phyloP scores from a whole-genome alignment of 352 stramenopile species.

The Elongisporangium prolatum region DNA sequence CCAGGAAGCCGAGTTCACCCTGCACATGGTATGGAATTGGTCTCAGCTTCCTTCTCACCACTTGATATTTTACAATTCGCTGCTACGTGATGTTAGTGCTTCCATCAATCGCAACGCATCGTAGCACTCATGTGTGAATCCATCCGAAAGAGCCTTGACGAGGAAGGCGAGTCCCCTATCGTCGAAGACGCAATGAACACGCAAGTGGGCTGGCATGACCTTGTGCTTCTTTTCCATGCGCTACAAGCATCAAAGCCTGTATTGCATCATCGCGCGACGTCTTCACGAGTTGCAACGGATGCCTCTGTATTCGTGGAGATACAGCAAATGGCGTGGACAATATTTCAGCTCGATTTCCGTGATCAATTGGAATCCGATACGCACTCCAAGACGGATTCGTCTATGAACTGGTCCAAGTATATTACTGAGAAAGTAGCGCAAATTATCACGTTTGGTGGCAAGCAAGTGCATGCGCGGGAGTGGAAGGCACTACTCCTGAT shows the following conservation, averaged over 20 bases:
- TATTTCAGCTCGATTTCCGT: conserved; percentile 10
- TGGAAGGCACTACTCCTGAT: conserved; percentile 79
- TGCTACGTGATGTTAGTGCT: conserved; percentile 20
- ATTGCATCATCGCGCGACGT: conserved; percentile 61
- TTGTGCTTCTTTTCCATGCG: conserved; percentile 65
- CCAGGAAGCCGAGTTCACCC: conserved; percentile 71
- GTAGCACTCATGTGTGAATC: conserved; percentile 47
- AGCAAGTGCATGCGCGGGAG: conserved; percentile 53
- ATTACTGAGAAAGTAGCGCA: conserved; percentile 27
- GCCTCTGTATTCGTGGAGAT: conserved; percentile 37
- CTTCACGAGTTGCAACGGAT: conserved; percentile 45
- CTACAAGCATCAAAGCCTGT: conserved; percentile 77
- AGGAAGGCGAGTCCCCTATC: neutral
- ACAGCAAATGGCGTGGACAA: conserved; percentile 31
- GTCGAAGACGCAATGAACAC: conserved; percentile 12
- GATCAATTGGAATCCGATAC: neutral
- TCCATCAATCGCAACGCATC: conserved; percentile 50
- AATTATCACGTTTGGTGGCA: conserved; percentile 61
- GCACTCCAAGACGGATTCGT: neutral
- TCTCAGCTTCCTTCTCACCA: neutral
- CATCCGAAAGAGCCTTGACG: conserved; percentile 20
- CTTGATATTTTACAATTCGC: conserved; percentile 1
- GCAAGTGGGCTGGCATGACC: conserved; percentile 44
- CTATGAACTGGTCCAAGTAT: conserved; percentile 16
- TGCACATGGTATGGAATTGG: conserved; percentile 55